Percentiles rank a stretch among this genome's conserved stretches.
Evolutionary conservation across 2,329 filamentous ascomycete genomes (phyloP).

Genomic region (Fusarium veterinarium): DNA sequence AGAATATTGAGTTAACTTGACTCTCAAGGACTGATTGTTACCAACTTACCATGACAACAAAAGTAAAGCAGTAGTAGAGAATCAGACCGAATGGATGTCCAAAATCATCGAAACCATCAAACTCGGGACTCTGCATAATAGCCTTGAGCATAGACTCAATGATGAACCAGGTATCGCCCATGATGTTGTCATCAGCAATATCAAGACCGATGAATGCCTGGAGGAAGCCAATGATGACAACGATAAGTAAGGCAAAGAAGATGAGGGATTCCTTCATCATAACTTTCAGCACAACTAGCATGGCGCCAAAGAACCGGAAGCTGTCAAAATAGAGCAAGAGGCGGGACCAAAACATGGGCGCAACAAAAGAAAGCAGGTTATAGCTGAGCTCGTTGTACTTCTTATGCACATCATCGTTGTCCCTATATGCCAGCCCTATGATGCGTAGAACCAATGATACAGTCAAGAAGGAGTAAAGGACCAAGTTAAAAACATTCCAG

Average conservation of each 20-base stretch:
- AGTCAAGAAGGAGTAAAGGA: conserved; percentile 82
- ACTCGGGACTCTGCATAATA: conserved; percentile 92
- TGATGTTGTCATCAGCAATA: conserved; percentile 77
- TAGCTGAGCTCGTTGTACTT: conserved; percentile 86
- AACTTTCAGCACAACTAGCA: conserved; percentile 95
- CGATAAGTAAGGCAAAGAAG: conserved; percentile 90
- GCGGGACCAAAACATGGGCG: conserved; percentile 97
- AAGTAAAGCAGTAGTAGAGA: conserved; percentile 97
- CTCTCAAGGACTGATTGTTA: not conserved
- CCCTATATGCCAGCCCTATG: conserved; percentile 75
- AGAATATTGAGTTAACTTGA: not conserved
- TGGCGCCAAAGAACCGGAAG: conserved; percentile 95
- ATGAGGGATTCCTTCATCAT: conserved; percentile 96
- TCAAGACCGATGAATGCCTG: conserved; percentile 96
- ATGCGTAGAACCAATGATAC: conserved; percentile 84
- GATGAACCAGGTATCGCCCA: conserved; percentile 78
- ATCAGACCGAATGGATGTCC: conserved; percentile 93
- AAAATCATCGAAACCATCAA: conserved; percentile 88
- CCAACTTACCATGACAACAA: conserved; percentile 85
- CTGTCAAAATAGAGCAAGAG: conserved; percentile 93
- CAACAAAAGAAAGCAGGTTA: conserved; percentile 91
- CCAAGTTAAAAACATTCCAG: conserved; percentile 95
- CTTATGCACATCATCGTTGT: conserved; percentile 58
- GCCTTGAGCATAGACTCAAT: conserved; percentile 87
- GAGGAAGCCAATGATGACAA: conserved; percentile 88